phyloP scores from a whole-genome alignment of 176 grass and related monocot species.

The Typha latifolia region DNA sequence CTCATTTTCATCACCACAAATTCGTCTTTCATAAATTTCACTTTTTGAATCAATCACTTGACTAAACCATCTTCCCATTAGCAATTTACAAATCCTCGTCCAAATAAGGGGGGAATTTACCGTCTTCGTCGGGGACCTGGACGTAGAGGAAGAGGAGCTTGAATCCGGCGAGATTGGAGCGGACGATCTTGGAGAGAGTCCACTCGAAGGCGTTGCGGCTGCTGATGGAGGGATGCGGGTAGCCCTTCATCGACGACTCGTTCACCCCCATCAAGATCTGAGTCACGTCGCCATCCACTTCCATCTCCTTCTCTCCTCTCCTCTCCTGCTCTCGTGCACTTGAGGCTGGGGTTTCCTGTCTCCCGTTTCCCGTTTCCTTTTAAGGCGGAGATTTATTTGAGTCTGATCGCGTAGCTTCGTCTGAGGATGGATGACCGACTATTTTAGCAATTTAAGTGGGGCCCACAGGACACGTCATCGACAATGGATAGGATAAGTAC shows the following conservation, averaged over 20 bases:
- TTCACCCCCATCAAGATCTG: slow-evolving; percentile 85
- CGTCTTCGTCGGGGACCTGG: slow-evolving; percentile 88
- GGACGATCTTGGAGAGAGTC: slow-evolving; percentile 86
- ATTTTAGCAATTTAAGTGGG: too few relatives aligned
- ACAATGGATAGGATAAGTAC: too few relatives aligned
- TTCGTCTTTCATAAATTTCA: too few relatives aligned
- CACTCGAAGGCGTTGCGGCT: slow-evolving; percentile 79
- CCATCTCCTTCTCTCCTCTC: slow-evolving; percentile 34
- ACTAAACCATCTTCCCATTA: too few relatives aligned
- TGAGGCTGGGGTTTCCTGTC: too few relatives aligned
- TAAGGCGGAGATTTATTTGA: too few relatives aligned
- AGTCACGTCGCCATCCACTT: slow-evolving; percentile 44
- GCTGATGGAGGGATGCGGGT: slow-evolving; percentile 89
- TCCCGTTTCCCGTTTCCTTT: too few relatives aligned
- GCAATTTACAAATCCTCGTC: not conserved
- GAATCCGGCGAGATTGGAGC: slow-evolving; percentile 68
- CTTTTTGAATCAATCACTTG: not conserved
- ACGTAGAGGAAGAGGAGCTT: slow-evolving; percentile 79
- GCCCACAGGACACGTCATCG: too few relatives aligned
- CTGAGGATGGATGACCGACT: too few relatives aligned
- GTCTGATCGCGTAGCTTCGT: too few relatives aligned
- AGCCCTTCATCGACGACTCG: slow-evolving; percentile 79
- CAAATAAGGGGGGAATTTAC: slow-evolving; percentile 18
- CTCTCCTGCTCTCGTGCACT: slow-evolving; percentile 4
- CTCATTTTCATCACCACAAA: too few relatives aligned